These are phyloP conservation scores for Dentipellis fragilis DNA, from an alignment of 768 basidiomycete genomes.

Conservation along the genomic window DNA sequence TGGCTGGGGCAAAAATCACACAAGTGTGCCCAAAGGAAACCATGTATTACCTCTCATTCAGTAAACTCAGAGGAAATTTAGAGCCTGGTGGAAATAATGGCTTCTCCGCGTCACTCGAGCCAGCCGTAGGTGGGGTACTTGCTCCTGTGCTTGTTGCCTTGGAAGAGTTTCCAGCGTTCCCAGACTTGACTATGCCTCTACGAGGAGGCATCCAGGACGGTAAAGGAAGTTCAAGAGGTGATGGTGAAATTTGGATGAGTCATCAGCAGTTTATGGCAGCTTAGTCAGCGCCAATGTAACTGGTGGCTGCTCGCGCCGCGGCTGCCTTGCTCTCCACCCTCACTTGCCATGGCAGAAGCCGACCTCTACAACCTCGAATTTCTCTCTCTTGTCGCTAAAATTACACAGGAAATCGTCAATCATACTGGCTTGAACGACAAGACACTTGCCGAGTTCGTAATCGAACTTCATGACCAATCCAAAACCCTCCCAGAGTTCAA, in stretches of 20 bases:
- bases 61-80: conserved; percentile 71
- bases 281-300: neutral
- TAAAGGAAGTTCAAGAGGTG: neutral
- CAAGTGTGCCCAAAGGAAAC: neutral
- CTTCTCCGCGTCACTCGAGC: conserved; percentile 23
- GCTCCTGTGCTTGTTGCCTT: conserved; percentile 28
- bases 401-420: conserved; percentile 89
- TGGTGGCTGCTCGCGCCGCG: neutral
- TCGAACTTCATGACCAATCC: conserved; percentile 78
- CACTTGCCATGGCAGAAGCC: conserved; percentile 43
- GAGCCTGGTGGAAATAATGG: conserved; percentile 76
- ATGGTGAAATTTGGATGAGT: neutral
- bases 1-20: neutral
- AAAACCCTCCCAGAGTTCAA: conserved; percentile 77
- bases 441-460: conserved; percentile 90
- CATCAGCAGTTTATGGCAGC: neutral
- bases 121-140: conserved; percentile 9
- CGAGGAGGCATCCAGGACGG: conserved; percentile 45
- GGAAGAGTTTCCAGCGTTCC: conserved; percentile 82
- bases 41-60: conserved; percentile 59
- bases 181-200: conserved; percentile 76
- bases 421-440: conserved; percentile 82
- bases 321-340: neutral
- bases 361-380: conserved; percentile 91
- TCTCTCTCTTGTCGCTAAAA: conserved; percentile 83